These are phyloP conservation scores for Gossypium turneri DNA, from an alignment of 345 rosid species.

Conservation along the genomic window DNA sequence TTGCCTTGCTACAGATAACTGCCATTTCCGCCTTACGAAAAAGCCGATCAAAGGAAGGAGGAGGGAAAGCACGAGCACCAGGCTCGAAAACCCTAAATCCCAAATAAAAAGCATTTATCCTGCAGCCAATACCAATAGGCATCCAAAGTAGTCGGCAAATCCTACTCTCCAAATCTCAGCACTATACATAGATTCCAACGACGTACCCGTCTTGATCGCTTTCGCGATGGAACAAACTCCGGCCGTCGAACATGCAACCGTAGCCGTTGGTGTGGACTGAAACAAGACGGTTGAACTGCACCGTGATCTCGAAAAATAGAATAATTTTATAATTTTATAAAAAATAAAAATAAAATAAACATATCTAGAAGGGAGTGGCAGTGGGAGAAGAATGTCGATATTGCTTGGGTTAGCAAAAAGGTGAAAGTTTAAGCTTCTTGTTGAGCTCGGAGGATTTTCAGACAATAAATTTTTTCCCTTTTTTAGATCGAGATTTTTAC, in stretches of 20 bases:
- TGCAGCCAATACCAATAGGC: slow-evolving; percentile 36
- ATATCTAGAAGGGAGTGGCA: slow-evolving; percentile 20
- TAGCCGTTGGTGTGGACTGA: slow-evolving; percentile 7
- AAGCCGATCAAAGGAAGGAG: slow-evolving; percentile 42
- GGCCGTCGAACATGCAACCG: slow-evolving; percentile 28
- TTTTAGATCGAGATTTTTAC: slow-evolving; percentile 27
- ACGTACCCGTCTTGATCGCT: slow-evolving; percentile 8
- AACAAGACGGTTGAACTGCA: slow-evolving; percentile 16
- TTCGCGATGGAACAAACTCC: not conserved
- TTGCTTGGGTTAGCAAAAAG: not conserved
- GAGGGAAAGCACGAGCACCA: slow-evolving; percentile 55
- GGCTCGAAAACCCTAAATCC: slow-evolving; percentile 91
- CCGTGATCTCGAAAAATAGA: slow-evolving; percentile 13
- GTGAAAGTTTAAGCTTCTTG: slow-evolving; percentile 5
- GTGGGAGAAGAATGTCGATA: slow-evolving; percentile 9
- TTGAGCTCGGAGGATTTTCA: slow-evolving; percentile 9
- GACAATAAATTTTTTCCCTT: not conserved
- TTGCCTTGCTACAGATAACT: slow-evolving; percentile 48
- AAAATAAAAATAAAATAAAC: not conserved
- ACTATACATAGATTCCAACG: slow-evolving; percentile 46
- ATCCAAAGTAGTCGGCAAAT: slow-evolving; percentile 34
- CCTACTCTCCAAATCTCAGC: slow-evolving; percentile 33
- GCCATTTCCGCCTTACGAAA: slow-evolving; percentile 70
- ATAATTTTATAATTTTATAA: slow-evolving; percentile 6
- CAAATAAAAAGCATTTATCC: slow-evolving; percentile 74